Base-by-base conservation (phyloP, 768 basidiomycete species). In the Leccinum disarticulatum region DNA sequence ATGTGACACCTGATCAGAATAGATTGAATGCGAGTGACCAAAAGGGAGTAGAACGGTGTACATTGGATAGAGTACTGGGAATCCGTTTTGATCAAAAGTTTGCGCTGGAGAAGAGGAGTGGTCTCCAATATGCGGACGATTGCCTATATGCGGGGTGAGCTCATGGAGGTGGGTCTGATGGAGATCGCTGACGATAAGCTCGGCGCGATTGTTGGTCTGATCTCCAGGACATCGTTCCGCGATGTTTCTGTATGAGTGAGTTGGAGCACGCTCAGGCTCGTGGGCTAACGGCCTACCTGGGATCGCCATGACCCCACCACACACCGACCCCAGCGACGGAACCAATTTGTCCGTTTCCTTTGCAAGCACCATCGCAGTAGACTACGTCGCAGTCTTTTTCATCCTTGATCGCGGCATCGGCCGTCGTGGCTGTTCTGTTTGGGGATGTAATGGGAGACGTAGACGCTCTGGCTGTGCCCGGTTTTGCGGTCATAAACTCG, bases 121-220 rank as follows among this genome's bases (percentile, higher is more conserved):
- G 83, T 85, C 72, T 97, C 93, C 6, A 98, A 77, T 19, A 88
- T 81, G 19, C 94, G 86, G 19, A 90, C 78, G 59, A 97, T 91
- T 11, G 94, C 93, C 95, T 96, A 67, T 93, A 68, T 41, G 22
- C 50, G 43, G n/a, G 22, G 35, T 59, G 17, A 58, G 25, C 36
- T 30, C 28, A 38, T 6, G 57, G 25, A 41, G 48, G 51, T 55
- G 19, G 28, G 27, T 4, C 10, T 28, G 57, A n/a, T 22, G 15
- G 79, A 83, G 25, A 56, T 58, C 9, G 13, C 73, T 58, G 13
- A 92, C 95, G 56, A 94, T 85, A 33, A 96, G 79, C 70, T 97
- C 95, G 11, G 93, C 95, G 30, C 93, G 77, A 61, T 94, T 93
- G 69, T 95, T 95, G 2, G 92, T 93, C 68, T 93, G 92, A 57